These are phyloP conservation scores for Salisapilia sapeloensis DNA, from an alignment of 352 stramenopile species.

Conservation along the genomic window DNA sequence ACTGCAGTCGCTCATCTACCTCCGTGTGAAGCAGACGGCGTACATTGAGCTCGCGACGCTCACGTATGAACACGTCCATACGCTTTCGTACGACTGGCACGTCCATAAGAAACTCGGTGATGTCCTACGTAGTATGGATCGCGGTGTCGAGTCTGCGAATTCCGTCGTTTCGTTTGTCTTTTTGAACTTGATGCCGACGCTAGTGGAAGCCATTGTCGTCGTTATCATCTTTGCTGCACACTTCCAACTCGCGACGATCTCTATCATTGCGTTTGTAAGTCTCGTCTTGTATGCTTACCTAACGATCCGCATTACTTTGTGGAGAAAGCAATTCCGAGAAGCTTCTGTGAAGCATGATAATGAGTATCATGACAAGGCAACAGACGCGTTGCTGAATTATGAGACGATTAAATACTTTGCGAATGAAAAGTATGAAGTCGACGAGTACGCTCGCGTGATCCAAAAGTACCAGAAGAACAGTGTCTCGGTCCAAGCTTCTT, in stretches of 20 bases:
- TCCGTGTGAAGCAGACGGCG: conserved; percentile 93
- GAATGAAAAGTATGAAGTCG: conserved; percentile 86
- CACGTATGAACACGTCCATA: conserved; percentile 94
- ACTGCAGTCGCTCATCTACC: conserved; percentile 88
- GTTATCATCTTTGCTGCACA: conserved; percentile 85
- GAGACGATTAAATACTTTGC: conserved; percentile 98
- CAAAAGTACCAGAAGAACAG: conserved; percentile 88
- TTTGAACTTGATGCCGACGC: conserved; percentile 89
- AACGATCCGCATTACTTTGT: conserved; percentile 95
- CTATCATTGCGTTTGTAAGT: conserved; percentile 88
- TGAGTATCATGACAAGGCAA: conserved; percentile 95
- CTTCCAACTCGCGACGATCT: conserved; percentile 86
- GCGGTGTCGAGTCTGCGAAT: conserved; percentile 84
- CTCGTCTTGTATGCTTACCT: conserved; percentile 91
- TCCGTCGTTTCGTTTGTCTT: conserved; percentile 96
- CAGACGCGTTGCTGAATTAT: conserved; percentile 95
- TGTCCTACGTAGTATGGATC: conserved; percentile 89
- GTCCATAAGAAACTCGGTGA: conserved; percentile 96
- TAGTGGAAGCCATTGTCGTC: conserved; percentile 91
- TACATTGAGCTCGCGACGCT: conserved; percentile 94
- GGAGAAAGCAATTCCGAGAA: conserved; percentile 96
- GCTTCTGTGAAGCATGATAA: conserved; percentile 91
- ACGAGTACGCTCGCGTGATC: conserved; percentile 85
- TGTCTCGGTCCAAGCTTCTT: conserved; percentile 85
- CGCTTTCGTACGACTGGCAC: conserved; percentile 95